Base-by-base conservation (phyloP, 345 rosid genomes). In the Geranium brycei region DNA sequence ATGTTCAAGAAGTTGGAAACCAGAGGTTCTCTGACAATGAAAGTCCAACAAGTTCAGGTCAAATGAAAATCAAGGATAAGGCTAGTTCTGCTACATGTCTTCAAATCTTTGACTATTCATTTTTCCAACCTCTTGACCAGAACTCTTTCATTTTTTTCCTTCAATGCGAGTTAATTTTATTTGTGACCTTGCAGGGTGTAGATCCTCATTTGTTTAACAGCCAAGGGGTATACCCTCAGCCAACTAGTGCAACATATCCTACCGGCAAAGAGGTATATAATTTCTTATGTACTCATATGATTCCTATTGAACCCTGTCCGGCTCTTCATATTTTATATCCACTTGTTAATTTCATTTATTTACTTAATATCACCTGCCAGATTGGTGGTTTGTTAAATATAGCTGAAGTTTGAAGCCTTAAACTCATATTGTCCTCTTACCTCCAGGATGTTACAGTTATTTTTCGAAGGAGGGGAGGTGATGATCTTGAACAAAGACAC, bases 201-300 rank as follows among this genome's bases (percentile, higher is more conserved):
- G 92, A 87, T 80, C 71, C 87, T 61, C 81, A 86, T 57, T 68
- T 86, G 60, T 86, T 86, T 71, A 79, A 79, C 72, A 81, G 89
- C 70, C 89, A 84, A 72, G 93, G 93, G 69, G 73, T 87, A 72
- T 84, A 87, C 76, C 93, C 93, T 73, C 93, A 87, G 66, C 93
- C 89, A 38, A 72, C 81, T 1, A 76, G 68, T 69, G 77, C 77
- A 1, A 72, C 82, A 53, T 73, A 71, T 76, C 83, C 79, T 60
- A 69, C 81, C 1, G 89, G 87, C 31, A 87, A 84, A 84, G 89
- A 87, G 79, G 93, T 87, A 77, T 62, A 81, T 14, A 3, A 51
- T 61, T 41, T 1, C 51, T 41, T 41, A 41, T 41, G 1, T 41
- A 41, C 51, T 41, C 10, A 11, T 41, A 41, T 3, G 8, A 11